Conservation (phyloP, 2,329 filamentous ascomycete species). For the Paraconiothyrium brasiliense region DNA sequence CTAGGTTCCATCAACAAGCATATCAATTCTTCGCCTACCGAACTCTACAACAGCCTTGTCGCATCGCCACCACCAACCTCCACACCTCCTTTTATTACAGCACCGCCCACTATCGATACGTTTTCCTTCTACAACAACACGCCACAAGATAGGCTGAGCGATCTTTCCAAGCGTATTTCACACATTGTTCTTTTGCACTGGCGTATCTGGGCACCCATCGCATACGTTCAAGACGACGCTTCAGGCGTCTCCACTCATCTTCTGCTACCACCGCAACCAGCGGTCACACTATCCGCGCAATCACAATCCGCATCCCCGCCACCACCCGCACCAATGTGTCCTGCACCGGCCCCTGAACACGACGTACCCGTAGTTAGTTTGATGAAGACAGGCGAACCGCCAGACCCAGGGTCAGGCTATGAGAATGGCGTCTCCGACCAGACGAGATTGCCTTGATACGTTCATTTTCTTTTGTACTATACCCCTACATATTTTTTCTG, state of each 20-base stretch:
- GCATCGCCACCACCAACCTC: constrained; percentile 27
- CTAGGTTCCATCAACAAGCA: constrained; percentile 41
- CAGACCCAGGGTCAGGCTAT: constrained; percentile 11
- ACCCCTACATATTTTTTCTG: not conserved
- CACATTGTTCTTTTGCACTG: constrained; percentile 89
- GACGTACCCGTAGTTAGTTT: constrained; percentile 6
- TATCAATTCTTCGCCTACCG: constrained; percentile 50
- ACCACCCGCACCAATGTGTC: constrained; percentile 5
- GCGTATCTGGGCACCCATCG: constrained; percentile 83
- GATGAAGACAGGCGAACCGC: constrained; percentile 16
- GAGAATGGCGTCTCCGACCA: constrained; percentile 11
- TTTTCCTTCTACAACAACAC: constrained; percentile 25
- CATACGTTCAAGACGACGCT: constrained; percentile 62
- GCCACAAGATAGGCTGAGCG: constrained; percentile 57
- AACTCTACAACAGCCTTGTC: constrained; percentile 56
- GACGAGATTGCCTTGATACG: constrained; percentile 12
- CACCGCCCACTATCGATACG: constrained; percentile 34
- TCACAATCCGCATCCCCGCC: constrained; percentile 4
- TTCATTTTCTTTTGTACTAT: constrained; percentile 9
- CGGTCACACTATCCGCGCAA: not conserved
- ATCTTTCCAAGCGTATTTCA: constrained; percentile 79
- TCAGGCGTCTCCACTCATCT: not conserved
- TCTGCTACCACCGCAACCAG: not conserved
- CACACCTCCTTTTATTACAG: constrained; percentile 25
- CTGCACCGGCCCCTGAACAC: not conserved